phyloP scores from a whole-genome alignment of 2,329 filamentous ascomycete species.

The Plenodomus tracheiphilus region DNA sequence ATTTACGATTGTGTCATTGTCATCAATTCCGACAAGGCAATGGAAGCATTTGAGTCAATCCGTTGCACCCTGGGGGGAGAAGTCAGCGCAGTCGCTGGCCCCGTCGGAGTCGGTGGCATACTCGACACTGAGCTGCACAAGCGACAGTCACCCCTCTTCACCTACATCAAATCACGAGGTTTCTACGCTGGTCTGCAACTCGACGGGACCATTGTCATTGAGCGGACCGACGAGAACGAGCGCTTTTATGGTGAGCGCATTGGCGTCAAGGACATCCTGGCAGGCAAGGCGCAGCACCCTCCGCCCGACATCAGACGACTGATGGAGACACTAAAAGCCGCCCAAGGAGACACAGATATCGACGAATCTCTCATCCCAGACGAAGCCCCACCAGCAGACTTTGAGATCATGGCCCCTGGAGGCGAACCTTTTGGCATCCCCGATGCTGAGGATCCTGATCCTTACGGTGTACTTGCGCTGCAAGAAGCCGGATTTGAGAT shows the following conservation, averaged over 20 bases:
- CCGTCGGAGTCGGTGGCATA: constrained; percentile 74
- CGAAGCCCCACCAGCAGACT: constrained; percentile 77
- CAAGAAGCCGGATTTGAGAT: constrained; percentile 89
- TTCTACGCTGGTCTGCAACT: constrained; percentile 86
- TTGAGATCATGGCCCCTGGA: constrained; percentile 54
- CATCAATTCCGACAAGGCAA: constrained; percentile 81
- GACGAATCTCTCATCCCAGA: constrained; percentile 69
- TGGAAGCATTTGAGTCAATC: constrained; percentile 81
- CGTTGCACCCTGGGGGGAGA: constrained; percentile 81
- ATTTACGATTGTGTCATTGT: constrained; percentile 96
- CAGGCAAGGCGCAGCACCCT: constrained; percentile 61
- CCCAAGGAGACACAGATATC: constrained; percentile 79
- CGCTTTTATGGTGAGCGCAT: constrained; percentile 76
- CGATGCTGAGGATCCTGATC: constrained; percentile 80
- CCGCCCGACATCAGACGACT: constrained; percentile 63
- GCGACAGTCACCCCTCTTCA: constrained; percentile 73
- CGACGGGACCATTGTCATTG: constrained; percentile 84
- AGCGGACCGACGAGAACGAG: constrained; percentile 85
- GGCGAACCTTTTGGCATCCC: constrained; percentile 74
- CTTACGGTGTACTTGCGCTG: constrained; percentile 87
- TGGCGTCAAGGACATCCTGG: constrained; percentile 64
- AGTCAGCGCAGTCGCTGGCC: constrained; percentile 75
- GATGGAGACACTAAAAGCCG: constrained; percentile 82
- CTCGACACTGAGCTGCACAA: constrained; percentile 71
- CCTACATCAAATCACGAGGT: constrained; percentile 86